These are phyloP conservation scores for Balakata baccata DNA, from an alignment of 345 rosid genomes.

Conservation along the genomic window DNA sequence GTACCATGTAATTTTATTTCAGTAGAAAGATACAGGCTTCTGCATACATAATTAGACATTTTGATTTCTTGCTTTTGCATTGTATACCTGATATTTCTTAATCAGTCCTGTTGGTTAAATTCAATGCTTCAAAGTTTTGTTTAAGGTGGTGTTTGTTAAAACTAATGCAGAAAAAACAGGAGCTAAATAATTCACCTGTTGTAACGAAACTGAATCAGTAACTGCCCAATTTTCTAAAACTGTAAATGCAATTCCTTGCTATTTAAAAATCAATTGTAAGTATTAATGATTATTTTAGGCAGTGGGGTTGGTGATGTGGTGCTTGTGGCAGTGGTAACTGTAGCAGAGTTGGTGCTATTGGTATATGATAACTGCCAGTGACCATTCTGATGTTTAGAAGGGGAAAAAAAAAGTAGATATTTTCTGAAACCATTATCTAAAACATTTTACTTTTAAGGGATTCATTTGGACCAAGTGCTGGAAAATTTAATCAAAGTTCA, in stretches of 20 bases:
- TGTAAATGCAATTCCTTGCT: too few species aligned
- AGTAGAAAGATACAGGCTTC: background rate
- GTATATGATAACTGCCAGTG: background rate
- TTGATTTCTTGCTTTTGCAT: background rate
- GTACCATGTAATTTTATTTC: background rate
- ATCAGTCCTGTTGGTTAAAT: background rate
- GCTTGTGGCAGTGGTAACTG: too few species aligned
- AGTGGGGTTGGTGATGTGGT: background rate
- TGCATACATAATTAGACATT: background rate
- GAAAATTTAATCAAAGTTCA: background rate
- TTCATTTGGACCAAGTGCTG: background rate
- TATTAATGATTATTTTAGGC: background rate
- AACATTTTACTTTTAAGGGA: background rate
- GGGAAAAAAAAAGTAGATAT: background rate
- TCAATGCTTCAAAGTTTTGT: background rate
- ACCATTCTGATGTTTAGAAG: too few species aligned
- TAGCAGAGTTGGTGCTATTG: background rate
- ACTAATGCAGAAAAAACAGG: background rate
- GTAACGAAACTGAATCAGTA: background rate
- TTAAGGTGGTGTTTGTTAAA: background rate
- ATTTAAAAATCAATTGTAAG: too few species aligned
- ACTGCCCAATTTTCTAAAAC: background rate
- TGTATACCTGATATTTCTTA: background rate
- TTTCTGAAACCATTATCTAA: background rate
- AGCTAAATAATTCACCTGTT: background rate